phyloP scores from a whole-genome alignment of 768 basidiomycete species.

The Tylopilus cervinicoccineus region DNA sequence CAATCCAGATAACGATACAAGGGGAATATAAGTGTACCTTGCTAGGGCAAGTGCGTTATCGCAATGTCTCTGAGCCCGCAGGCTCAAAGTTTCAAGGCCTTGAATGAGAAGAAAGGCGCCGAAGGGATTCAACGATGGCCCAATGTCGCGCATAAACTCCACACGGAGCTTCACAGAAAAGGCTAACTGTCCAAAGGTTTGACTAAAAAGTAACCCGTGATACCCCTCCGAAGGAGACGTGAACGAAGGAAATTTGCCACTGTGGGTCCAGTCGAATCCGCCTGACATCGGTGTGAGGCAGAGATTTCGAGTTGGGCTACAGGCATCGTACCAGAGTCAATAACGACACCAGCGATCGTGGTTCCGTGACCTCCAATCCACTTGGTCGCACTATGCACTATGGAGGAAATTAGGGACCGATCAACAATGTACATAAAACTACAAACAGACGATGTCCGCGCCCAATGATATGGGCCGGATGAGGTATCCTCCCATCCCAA shows the following conservation, averaged over 20 bases:
- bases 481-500: constrained; percentile 59
- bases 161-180: constrained; percentile 64
- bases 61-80: constrained; percentile 68
- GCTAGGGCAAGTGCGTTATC: constrained; percentile 71
- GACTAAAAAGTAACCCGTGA: constrained; percentile 63
- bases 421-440: not conserved
- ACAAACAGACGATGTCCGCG: constrained; percentile 49
- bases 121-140: constrained; percentile 65
- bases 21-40: constrained; percentile 23
- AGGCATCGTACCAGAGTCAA: constrained; percentile 47
- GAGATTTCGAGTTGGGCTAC: constrained; percentile 34
- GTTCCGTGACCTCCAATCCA: constrained; percentile 72
- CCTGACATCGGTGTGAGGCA: constrained; percentile 30
- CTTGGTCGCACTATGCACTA: constrained; percentile 58
- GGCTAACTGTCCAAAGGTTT: constrained; percentile 61
- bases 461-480: constrained; percentile 52
- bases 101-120: constrained; percentile 59
- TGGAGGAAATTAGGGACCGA: not conserved
- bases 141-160: constrained; percentile 64
- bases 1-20: not conserved
- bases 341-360: constrained; percentile 58
- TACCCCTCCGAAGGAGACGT: constrained; percentile 74
- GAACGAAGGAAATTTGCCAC: constrained; percentile 54
- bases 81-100: constrained; percentile 72
- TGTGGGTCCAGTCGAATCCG: constrained; percentile 52